These are phyloP conservation scores for Pichia sp. DNA, from an alignment of 1,139 yeast genomes.

Conservation along the genomic window DNA sequence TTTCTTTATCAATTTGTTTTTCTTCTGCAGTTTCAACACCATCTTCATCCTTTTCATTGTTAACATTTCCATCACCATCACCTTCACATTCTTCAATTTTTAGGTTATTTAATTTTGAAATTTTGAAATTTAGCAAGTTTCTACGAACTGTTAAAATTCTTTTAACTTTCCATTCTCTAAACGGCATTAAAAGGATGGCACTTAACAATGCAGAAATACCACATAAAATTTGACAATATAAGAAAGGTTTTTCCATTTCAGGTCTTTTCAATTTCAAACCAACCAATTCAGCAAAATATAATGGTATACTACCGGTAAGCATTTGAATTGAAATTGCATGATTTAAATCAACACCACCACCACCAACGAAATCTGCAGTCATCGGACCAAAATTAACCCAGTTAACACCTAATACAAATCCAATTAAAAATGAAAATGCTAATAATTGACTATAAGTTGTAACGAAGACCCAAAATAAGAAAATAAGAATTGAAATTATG, in stretches of 20 bases:
- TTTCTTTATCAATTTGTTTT: constrained; percentile 1
- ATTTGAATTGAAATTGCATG: constrained; percentile 31
- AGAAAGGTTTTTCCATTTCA: constrained; percentile 37
- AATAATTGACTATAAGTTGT: constrained; percentile 44
- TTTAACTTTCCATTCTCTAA: constrained; percentile 38
- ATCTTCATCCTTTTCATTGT: background rate
- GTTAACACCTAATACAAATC: constrained; percentile 56
- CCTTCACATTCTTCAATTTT: background rate
- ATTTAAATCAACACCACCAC: constrained; percentile 29
- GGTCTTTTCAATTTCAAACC: constrained; percentile 38
- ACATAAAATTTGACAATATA: constrained; percentile 55
- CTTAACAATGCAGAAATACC: constrained; percentile 43
- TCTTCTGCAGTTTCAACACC: constrained; percentile 1
- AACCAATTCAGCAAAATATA: constrained; percentile 38
- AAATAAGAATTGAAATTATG: constrained; percentile 26
- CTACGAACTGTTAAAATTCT: constrained; percentile 23
- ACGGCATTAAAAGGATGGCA: constrained; percentile 28
- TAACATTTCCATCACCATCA: background rate
- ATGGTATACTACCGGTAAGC: constrained; percentile 27
- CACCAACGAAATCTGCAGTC: constrained; percentile 44
- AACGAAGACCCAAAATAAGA: constrained; percentile 51
- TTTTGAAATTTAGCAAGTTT: background rate
- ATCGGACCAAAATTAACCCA: constrained; percentile 57
- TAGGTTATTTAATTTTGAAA: too few species aligned
- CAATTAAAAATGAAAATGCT: constrained; percentile 48